phyloP scores from a whole-genome alignment of 1,284 basidiomycete genomes.

The Serendipita sp. region DNA sequence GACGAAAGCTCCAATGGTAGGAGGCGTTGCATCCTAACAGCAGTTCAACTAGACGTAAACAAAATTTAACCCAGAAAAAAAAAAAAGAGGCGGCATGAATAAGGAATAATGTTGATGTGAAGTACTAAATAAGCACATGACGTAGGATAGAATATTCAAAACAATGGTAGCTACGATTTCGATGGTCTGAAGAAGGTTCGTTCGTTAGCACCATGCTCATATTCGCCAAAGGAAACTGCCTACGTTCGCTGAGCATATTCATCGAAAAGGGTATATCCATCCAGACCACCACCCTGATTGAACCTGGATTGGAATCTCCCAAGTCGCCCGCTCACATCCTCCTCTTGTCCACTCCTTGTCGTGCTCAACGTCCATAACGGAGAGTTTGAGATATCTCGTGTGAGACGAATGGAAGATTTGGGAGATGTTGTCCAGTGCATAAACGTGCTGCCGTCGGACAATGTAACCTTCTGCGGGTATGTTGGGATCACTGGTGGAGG shows the following conservation, averaged over 20 bases:
- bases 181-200: too few relatives aligned
- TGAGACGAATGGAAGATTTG: constrained; percentile 53
- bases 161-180: too few relatives aligned
- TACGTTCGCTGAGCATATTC: background rate
- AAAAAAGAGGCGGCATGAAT: background rate
- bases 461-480: constrained; percentile 68
- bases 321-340: constrained; percentile 56
- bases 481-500: constrained; percentile 72
- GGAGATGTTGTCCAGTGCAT: constrained; percentile 78
- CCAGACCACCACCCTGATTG: constrained; percentile 33
- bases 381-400: constrained; percentile 76
- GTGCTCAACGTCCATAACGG: constrained; percentile 51
- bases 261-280: background rate
- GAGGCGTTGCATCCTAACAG: background rate
- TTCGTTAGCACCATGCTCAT: background rate
- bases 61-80: background rate
- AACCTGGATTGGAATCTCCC: constrained; percentile 69
- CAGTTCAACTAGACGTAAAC: background rate
- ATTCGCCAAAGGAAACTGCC: background rate
- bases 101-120: background rate
- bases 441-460: constrained; percentile 77
- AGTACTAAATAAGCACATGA: too few relatives aligned
- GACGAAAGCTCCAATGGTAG: background rate
- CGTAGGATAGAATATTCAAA: too few relatives aligned
- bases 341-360: constrained; percentile 33